Evolutionary conservation across 1,284 basidiomycete genomes (phyloP).

Genomic region (Moesziomyces sp.): DNA sequence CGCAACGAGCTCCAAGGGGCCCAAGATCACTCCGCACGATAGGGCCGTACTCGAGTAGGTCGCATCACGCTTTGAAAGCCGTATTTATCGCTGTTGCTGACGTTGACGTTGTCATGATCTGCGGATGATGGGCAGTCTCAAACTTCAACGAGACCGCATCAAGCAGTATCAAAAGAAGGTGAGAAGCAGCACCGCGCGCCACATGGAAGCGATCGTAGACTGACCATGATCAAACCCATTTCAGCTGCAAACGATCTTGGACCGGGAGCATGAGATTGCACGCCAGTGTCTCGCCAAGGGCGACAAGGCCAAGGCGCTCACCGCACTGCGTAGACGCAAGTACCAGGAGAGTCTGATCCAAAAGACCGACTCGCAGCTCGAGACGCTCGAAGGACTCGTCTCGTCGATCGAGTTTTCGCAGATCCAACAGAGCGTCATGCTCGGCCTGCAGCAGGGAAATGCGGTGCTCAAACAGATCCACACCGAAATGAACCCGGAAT

Average conservation of each 20-base stretch:
- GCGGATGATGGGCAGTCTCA: conserved; percentile 74
- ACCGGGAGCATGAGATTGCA: conserved; percentile 89
- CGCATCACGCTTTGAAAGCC: too few species aligned
- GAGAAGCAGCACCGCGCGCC: not conserved
- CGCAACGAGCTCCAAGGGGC: conserved; percentile 45
- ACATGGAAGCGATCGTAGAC: too few species aligned
- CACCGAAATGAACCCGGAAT: conserved; percentile 88
- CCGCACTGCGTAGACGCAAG: conserved; percentile 86
- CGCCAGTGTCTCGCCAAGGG: conserved; percentile 82
- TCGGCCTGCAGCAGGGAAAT: conserved; percentile 91
- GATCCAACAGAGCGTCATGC: conserved; percentile 89
- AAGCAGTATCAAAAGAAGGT: conserved; percentile 95
- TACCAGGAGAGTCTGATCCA: conserved; percentile 88
- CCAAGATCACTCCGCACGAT: conserved; percentile 90
- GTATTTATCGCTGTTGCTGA: too few species aligned
- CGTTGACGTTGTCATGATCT: too few species aligned
- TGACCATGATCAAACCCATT: not conserved
- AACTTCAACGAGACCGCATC: conserved; percentile 93
- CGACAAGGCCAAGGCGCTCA: conserved; percentile 85
- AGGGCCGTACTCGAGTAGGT: conserved; percentile 90
- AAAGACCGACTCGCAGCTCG: conserved; percentile 90
- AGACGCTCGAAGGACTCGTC: conserved; percentile 89
- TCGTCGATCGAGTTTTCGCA: conserved; percentile 95
- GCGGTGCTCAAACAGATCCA: conserved; percentile 93
- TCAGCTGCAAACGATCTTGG: conserved; percentile 86